Conservation (phyloP, 257 asterid genomes). For the Primulina huaijiensis region DNA sequence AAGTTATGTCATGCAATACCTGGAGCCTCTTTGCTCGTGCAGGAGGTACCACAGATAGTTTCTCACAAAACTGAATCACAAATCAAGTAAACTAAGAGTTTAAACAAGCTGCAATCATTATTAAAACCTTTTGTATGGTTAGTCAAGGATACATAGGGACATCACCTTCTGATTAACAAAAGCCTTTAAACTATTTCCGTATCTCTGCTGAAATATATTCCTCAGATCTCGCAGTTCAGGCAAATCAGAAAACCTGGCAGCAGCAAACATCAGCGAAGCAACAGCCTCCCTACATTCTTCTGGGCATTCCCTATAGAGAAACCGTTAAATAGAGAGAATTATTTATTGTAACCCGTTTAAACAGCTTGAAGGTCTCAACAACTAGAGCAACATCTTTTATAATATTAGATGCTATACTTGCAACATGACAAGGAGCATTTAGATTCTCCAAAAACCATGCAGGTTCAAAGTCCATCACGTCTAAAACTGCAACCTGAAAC, state of each 20-base stretch:
- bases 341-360: constrained; percentile 19
- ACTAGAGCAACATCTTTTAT: not conserved
- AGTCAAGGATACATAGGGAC: constrained; percentile 12
- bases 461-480: not conserved
- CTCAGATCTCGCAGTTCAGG: constrained; percentile 95
- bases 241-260: constrained; percentile 94
- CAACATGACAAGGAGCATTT: not conserved
- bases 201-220: constrained; percentile 73
- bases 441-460: not conserved
- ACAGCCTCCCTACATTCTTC: constrained; percentile 91
- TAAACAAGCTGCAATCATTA: constrained; percentile 21
- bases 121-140: not conserved
- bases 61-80: constrained; percentile 72
- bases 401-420: not conserved
- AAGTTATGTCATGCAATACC: constrained; percentile 77
- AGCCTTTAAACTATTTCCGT: constrained; percentile 59
- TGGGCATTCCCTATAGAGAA: constrained; percentile 75
- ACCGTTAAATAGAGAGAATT: constrained; percentile 23
- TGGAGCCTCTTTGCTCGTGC: constrained; percentile 56
- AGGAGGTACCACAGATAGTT: constrained; percentile 59
- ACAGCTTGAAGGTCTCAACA: constrained; percentile 16
- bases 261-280: constrained; percentile 90
- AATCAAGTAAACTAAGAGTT: constrained; percentile 31
- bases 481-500: not conserved
- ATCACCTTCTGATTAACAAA: constrained; percentile 81